Evolutionary conservation across 257 asterid species (phyloP).

Genomic region (Sherardia arvensis): DNA sequence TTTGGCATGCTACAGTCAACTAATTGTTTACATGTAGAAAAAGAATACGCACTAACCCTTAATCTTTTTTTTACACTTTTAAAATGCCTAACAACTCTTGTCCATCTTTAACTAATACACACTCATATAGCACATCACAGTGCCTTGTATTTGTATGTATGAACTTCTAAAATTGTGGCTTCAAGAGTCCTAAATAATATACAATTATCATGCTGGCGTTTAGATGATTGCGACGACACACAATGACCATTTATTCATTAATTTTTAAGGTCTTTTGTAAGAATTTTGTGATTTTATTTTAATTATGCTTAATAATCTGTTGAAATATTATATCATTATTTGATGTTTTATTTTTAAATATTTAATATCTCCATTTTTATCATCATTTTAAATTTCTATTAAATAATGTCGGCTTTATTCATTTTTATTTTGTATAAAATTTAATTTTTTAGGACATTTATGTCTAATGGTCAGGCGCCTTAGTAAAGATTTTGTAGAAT

Average conservation of each 20-base stretch:
- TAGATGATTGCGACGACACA: neutral
- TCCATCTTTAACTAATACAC: constrained; percentile 18
- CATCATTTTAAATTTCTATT: no score
- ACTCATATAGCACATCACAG: constrained; percentile 6
- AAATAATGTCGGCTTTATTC: no score
- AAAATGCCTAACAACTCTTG: constrained; percentile 12
- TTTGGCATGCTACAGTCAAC: constrained; percentile 16
- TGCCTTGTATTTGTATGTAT: neutral
- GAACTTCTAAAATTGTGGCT: neutral
- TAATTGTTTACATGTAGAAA: neutral
- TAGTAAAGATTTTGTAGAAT: no score
- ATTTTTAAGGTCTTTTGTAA: no score
- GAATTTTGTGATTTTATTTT: no score
- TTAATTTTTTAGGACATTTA: no score
- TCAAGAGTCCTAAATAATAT: neutral
- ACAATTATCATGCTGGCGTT: neutral
- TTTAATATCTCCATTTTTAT: no score
- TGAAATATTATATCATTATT: no score
- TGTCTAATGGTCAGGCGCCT: no score
- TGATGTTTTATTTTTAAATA: no score
- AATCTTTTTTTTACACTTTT: neutral
- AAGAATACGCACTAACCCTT: neutral
- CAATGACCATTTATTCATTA: neutral
- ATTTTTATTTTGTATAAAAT: no score
- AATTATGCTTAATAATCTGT: no score